A percentile compares a stretch with the other conserved stretches of the same genome.
Conservation (phyloP, 352 stramenopile genomes). For the Phytopythium montanum region DNA sequence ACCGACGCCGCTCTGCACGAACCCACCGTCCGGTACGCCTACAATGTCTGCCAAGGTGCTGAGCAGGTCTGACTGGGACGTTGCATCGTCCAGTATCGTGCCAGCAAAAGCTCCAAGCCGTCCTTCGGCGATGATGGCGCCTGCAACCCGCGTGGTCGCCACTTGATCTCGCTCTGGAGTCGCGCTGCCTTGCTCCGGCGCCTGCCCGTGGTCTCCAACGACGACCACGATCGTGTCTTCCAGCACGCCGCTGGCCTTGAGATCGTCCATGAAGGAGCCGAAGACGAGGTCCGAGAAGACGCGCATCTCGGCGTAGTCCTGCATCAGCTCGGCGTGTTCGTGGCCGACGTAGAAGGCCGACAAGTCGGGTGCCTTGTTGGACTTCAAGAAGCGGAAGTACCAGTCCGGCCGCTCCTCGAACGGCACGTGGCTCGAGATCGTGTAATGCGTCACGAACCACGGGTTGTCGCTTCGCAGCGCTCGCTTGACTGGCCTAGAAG, state of each 20-base stretch:
- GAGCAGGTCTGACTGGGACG: slow-evolving; percentile 53
- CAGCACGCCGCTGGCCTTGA: slow-evolving; percentile 50
- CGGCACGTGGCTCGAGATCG: slow-evolving; percentile 67
- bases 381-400: slow-evolving; percentile 37
- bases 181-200: slow-evolving; percentile 36
- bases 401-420: slow-evolving; percentile 61
- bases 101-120: slow-evolving; percentile 29
- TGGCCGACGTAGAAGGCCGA: slow-evolving; percentile 43
- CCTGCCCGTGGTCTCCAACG: slow-evolving; percentile 61
- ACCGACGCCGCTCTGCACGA: slow-evolving; percentile 54
- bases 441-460: slow-evolving; percentile 67
- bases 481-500: not conserved
- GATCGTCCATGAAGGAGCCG: slow-evolving; percentile 47
- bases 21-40: slow-evolving; percentile 35
- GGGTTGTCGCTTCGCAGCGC: slow-evolving; percentile 18
- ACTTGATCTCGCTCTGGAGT: slow-evolving; percentile 52
- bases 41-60: slow-evolving; percentile 73
- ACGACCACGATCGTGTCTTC: slow-evolving; percentile 67
- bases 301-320: slow-evolving; percentile 63
- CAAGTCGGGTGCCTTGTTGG: slow-evolving; percentile 22
- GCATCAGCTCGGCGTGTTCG: slow-evolving; percentile 38
- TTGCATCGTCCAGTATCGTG: slow-evolving; percentile 35
- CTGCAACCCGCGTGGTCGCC: slow-evolving; percentile 36
- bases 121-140: slow-evolving; percentile 52
- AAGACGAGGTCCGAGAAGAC: slow-evolving; percentile 64